phyloP scores from a whole-genome alignment of 2,329 filamentous ascomycete species.

The Stemphylium lycopersici region DNA sequence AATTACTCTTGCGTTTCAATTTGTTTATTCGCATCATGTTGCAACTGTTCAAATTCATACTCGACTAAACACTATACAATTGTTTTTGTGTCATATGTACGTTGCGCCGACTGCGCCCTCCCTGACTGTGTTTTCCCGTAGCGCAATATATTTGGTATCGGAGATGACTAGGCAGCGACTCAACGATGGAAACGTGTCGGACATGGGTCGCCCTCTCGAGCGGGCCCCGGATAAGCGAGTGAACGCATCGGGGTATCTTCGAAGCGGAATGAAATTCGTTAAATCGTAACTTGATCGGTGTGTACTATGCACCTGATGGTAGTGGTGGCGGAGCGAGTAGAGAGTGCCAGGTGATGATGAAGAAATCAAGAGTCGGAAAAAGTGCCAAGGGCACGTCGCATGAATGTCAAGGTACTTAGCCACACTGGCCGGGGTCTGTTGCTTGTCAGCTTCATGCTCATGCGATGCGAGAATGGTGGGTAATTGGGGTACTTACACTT shows the following conservation, averaged over 20 bases:
- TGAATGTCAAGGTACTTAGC: conserved; percentile 24
- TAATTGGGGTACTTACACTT: conserved; percentile 43
- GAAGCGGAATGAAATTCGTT: conserved; percentile 29
- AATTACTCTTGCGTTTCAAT: conserved; percentile 5
- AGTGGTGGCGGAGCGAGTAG: conserved; percentile 23
- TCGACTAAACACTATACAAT: background rate
- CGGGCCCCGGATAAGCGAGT: conserved; percentile 22
- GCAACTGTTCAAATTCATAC: background rate
- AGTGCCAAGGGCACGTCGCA: background rate
- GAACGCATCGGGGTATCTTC: conserved; percentile 35
- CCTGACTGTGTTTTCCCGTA: background rate
- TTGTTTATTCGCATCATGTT: background rate
- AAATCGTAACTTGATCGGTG: conserved; percentile 23
- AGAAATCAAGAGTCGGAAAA: conserved; percentile 19
- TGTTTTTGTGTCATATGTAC: conserved; percentile 12
- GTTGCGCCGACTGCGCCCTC: background rate
- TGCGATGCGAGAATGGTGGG: background rate
- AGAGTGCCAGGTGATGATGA: conserved; percentile 6
- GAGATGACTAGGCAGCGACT: background rate
- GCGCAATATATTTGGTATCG: too few species aligned
- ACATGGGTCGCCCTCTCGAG: conserved; percentile 1
- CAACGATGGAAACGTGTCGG: background rate
- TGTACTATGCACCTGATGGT: background rate
- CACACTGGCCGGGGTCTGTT: conserved; percentile 46
- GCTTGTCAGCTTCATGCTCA: conserved; percentile 10